phyloP scores from a whole-genome alignment of 163 green algal genomes.

The Scenedesmus sp. region DNA sequence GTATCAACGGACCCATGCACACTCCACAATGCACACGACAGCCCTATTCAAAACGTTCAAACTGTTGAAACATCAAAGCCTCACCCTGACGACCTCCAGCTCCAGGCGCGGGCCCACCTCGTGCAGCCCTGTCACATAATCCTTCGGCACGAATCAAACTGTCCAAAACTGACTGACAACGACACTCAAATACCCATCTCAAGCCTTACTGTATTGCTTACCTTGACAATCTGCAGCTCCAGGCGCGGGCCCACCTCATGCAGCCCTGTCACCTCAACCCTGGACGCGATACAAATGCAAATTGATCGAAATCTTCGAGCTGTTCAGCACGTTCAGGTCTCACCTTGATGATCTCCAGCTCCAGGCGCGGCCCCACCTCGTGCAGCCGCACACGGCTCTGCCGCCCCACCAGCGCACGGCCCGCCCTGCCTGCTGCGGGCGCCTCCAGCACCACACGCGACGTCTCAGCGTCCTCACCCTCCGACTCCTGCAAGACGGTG shows the following conservation, averaged over 20 bases:
- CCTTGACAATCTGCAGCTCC: not conserved
- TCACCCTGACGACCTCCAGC: conserved; percentile 91
- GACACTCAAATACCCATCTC: too few relatives aligned
- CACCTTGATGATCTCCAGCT: conserved; percentile 94
- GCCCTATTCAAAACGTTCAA: too few relatives aligned
- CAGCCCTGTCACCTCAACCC: conserved; percentile 54
- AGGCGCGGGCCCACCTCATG: conserved; percentile 89
- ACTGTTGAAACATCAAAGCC: not conserved
- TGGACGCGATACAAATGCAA: too few relatives aligned
- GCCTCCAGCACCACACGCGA: conserved; percentile 76
- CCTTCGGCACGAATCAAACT: too few relatives aligned
- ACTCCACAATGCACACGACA: too few relatives aligned
- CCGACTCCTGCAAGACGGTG: conserved; percentile 79
- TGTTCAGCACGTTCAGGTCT: not conserved
- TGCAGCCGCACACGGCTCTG: conserved; percentile 86
- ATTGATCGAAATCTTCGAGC: too few relatives aligned
- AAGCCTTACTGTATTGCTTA: too few relatives aligned
- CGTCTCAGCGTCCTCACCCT: conserved; percentile 92
- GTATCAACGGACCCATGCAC: too few relatives aligned
- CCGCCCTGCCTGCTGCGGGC: conserved; percentile 62
- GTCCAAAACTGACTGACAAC: too few relatives aligned
- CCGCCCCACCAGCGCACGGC: conserved; percentile 41
- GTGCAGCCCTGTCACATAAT: conserved; percentile 63
- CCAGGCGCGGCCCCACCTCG: conserved; percentile 92
- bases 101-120: conserved; percentile 93